Evolutionary conservation across 352 stramenopile species (phyloP), one percentile per base, ranked within the genome.

Genomic region (Phytophthora hybrid): DNA sequence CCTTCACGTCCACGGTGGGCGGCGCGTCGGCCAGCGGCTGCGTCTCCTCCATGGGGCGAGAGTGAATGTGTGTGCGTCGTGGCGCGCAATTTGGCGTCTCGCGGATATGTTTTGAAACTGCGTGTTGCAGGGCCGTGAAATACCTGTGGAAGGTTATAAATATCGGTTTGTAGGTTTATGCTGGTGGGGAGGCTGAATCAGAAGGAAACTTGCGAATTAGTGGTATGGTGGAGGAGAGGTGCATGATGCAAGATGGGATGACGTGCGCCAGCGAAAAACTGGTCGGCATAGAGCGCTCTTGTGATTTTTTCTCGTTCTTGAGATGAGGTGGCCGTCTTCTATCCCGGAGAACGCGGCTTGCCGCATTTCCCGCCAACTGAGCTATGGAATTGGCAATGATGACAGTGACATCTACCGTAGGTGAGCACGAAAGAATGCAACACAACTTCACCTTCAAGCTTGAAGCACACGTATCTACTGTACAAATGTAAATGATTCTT

Each of bases 201-300:
- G 9, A 14, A 3, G 10, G 11, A 14, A n/a, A 4, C 18, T 54
- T n/a, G 8, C 11, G 14, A 18, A 32, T 2, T 14, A 18, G 9
- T 16, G 41, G 19, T 31, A 26, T 34, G 41, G 23, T 1, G 18
- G 47, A 23, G n/a, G 47, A 14, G 18, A 58, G 55, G 32, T 0
- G 21, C 57, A 74, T 70, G 23, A 31, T n/a, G 4, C n/a, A 19
- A n/a, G 9, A 14, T 44, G 44, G 53, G 66, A 41, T 62, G 16
- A 41, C 21, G 65, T 55, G 37, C 32, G 16, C 18, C 39, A 49
- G 46, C 47, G 26, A n/a, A 69, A 53, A 51, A 63, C 60, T 74
- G 67, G 26, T 74, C 44, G 68, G 68, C 58, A 74, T 70, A 74
- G 68, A 47, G 66, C 19, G 41, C 26, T 26, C 3, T 46, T 55